These are phyloP conservation scores for Gossypium rotundifolium DNA, from an alignment of 345 rosid species.

Conservation along the genomic window DNA sequence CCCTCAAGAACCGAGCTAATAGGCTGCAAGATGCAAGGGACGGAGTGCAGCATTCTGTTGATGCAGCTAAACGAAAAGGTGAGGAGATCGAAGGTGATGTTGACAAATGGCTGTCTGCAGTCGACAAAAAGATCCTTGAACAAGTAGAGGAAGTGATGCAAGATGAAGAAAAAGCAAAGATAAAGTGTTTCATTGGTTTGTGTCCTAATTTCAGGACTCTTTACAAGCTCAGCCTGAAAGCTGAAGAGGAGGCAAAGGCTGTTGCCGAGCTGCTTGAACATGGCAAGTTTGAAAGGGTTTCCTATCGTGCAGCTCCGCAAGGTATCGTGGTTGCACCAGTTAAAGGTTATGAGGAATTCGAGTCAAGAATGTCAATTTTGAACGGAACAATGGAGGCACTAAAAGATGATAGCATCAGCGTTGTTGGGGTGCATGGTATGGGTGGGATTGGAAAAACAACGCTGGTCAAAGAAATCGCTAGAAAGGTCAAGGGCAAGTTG, in stretches of 20 bases:
- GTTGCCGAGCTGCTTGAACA: not conserved
- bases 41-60: too few species aligned
- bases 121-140: not conserved
- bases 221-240: too few species aligned
- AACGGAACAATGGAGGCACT: not conserved
- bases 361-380: not conserved
- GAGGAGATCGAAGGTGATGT: not conserved
- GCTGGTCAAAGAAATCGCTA: too few species aligned
- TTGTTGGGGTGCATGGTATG: too few species aligned
- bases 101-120: not conserved
- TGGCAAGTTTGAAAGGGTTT: not conserved
- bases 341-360: not conserved
- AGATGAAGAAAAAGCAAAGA: too few species aligned
- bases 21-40: too few species aligned
- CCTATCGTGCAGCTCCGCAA: not conserved
- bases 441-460: too few species aligned
- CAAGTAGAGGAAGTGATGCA: not conserved
- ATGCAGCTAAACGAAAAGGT: not conserved
- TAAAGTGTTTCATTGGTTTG: too few species aligned
- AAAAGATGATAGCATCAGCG: not conserved
- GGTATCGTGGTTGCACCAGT: not conserved
- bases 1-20: not conserved
- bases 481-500: too few species aligned
- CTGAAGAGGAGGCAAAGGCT: too few species aligned
- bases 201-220: too few species aligned